phyloP scores from a whole-genome alignment of 140 eudicot species.

The Eryngium alpinum region DNA sequence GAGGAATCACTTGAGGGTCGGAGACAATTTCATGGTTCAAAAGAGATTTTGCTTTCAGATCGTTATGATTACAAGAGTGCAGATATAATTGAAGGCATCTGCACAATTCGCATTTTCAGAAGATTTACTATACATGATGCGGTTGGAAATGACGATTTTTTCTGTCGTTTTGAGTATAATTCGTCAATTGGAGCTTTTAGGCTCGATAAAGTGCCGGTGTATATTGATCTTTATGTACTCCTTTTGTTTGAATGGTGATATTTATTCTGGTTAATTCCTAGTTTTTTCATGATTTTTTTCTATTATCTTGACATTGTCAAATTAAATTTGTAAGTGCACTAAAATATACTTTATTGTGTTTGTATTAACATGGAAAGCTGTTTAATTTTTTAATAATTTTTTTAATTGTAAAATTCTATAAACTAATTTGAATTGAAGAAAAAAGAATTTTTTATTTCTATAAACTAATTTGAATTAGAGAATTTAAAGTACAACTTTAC shows the following conservation, averaged over 20 bases:
- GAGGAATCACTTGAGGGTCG: slow-evolving; percentile 94
- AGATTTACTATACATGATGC: slow-evolving; percentile 79
- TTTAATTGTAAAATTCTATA: no score
- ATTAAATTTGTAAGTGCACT: no score
- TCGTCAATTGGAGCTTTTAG: slow-evolving; percentile 70
- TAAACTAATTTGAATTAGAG: no score
- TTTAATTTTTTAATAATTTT: no score
- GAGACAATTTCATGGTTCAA: slow-evolving; percentile 79
- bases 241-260: not conserved
- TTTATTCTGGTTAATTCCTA: not conserved
- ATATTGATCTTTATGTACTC: slow-evolving; percentile 10
- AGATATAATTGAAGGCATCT: slow-evolving; percentile 87
- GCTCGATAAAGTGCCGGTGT: slow-evolving; percentile 89
- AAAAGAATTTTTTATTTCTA: no score
- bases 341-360: no score
- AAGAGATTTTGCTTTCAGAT: slow-evolving; percentile 86
- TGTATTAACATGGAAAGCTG: no score
- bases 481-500: no score
- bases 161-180: slow-evolving; percentile 88
- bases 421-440: no score
- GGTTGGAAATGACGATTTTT: slow-evolving; percentile 82
- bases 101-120: slow-evolving; percentile 78
- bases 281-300: not conserved
- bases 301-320: no score
- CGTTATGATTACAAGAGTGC: slow-evolving; percentile 79